Conservation (phyloP, 202 grass and related monocot genomes). For the Setaria italica region DNA sequence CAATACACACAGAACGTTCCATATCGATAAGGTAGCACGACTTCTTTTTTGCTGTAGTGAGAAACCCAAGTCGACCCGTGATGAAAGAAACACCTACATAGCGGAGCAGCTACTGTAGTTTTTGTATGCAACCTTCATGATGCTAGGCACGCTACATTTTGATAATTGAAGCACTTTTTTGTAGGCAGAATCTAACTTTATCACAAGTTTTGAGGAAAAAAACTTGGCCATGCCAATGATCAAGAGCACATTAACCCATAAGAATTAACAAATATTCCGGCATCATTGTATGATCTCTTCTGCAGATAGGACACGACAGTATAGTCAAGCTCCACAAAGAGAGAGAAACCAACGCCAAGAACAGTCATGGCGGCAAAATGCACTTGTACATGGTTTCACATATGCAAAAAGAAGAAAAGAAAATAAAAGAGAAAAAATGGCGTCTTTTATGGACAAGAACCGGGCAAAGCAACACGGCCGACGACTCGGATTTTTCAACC, state of each 20-base stretch:
- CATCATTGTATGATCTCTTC: conserved; percentile 28
- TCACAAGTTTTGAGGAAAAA: conserved; percentile 8
- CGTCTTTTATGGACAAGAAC: conserved; percentile 41
- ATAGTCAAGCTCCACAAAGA: conserved; percentile 34
- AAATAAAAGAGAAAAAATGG: not conserved
- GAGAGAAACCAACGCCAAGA: conserved; percentile 38
- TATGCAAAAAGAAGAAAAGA: not conserved
- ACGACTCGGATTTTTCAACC: conserved; percentile 34
- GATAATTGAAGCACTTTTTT: conserved; percentile 21
- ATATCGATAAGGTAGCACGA: not conserved
- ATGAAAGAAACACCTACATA: not conserved
- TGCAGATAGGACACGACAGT: not conserved
- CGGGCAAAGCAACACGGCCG: conserved; percentile 33
- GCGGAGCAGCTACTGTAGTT: not conserved
- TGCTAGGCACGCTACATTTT: not conserved
- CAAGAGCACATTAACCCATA: conserved; percentile 13
- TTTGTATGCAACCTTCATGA: not conserved
- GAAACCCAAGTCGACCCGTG: not conserved
- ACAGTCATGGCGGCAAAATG: conserved; percentile 35
- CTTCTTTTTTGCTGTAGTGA: not conserved
- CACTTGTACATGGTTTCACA: conserved; percentile 36
- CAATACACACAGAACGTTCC: conserved; percentile 11
- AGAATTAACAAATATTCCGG: conserved; percentile 34
- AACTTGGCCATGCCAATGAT: conserved; percentile 35
- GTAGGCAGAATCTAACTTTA: conserved; percentile 37